phyloP scores from a whole-genome alignment of 169 alveolate species.

The Eimeria maxima region DNA sequence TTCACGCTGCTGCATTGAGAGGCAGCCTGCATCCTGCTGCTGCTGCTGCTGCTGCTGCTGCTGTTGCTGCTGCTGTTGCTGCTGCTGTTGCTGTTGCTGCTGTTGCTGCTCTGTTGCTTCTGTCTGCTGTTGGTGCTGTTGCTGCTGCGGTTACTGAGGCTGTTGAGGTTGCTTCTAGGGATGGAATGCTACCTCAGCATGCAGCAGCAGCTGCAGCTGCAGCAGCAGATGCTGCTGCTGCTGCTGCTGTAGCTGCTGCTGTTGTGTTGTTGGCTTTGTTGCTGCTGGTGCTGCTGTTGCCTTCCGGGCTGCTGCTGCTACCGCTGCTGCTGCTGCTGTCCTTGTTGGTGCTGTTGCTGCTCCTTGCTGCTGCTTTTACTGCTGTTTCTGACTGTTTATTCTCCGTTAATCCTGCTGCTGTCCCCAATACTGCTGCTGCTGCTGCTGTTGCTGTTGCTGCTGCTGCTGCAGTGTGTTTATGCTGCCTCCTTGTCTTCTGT shows the following conservation, averaged over 20 bases:
- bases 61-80: slow-evolving; percentile 61
- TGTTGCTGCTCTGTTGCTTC: slow-evolving; percentile 20
- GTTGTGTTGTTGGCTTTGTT: not conserved
- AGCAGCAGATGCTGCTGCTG: not conserved
- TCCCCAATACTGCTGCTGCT: not conserved
- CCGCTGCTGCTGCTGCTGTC: slow-evolving; percentile 1
- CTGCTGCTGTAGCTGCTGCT: not conserved
- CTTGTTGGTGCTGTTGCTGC: too few species aligned
- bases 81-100: slow-evolving; percentile 17
- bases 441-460: not conserved
- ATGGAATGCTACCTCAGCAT: not conserved
- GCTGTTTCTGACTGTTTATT: too few species aligned
- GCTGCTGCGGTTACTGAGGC: not conserved
- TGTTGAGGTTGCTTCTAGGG: not conserved
- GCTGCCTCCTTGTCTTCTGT: too few species aligned
- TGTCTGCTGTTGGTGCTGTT: not conserved
- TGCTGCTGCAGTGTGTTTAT: not conserved
- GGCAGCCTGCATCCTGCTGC: too few species aligned
- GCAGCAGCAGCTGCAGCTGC: not conserved
- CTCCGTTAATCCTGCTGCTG: too few species aligned
- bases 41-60: slow-evolving; percentile 40
- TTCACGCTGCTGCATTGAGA: too few species aligned
- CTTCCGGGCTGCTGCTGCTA: not conserved
- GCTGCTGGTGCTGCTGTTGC: not conserved
- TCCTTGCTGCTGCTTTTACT: too few species aligned